A percentile compares a stretch with the other conserved stretches of the same genome.
phyloP scores from a whole-genome alignment of 164 flowering plant species.

The Akebia trifoliata region DNA sequence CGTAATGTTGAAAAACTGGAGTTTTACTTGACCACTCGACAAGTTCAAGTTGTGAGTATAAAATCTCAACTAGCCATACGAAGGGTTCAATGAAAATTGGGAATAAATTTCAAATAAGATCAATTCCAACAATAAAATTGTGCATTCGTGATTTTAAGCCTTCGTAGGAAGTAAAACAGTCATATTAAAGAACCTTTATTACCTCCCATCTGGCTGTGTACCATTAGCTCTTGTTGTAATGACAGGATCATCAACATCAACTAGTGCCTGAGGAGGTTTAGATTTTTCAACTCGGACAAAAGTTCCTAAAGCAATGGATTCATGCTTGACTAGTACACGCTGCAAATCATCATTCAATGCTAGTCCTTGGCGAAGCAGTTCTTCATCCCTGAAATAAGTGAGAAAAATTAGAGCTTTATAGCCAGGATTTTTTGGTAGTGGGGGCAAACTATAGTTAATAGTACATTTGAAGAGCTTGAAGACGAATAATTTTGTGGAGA shows the following conservation, averaged over 20 bases:
- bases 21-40: too few relatives aligned
- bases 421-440: too few relatives aligned
- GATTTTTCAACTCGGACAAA: conserved; percentile 36
- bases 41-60: too few relatives aligned
- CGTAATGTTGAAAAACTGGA: too few relatives aligned
- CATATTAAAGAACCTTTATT: conserved; percentile 2
- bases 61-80: too few relatives aligned
- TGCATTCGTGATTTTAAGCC: background rate
- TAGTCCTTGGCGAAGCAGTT: conserved; percentile 78
- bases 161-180: conserved; percentile 1
- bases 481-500: too few relatives aligned
- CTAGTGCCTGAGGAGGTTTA: conserved; percentile 45
- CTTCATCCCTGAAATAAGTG: conserved; percentile 70
- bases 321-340: conserved; percentile 73
- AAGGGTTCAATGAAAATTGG: too few relatives aligned
- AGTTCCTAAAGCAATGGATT: conserved; percentile 70
- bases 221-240: conserved; percentile 38
- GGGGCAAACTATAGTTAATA: too few relatives aligned
- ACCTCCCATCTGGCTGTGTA: conserved; percentile 46
- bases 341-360: conserved; percentile 95
- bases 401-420: conserved; percentile 2
- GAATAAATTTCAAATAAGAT: background rate
- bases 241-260: conserved; percentile 53
- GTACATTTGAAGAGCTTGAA: too few relatives aligned
- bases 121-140: background rate